Base-by-base conservation (phyloP, 1,139 yeast species). In the Debaryomyces coudertii region DNA sequence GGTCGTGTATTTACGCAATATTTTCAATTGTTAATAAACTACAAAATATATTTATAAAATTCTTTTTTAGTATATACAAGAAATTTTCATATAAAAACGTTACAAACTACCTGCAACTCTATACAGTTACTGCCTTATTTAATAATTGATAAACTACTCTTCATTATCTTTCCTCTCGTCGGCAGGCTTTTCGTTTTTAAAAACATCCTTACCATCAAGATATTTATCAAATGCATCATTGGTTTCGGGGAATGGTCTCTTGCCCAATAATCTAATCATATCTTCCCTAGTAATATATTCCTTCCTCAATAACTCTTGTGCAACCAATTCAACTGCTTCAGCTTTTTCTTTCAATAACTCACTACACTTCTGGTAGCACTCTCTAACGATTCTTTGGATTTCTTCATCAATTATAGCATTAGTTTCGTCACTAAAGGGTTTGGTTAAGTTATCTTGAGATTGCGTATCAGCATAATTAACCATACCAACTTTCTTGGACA, bases 211-310 rank as follows among this genome's bases (percentile, higher is more conserved):
- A 7, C 73, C 73, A 45, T 73, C 76, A 41, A 76, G 67, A 62
- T 93, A 93, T 65, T 92, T 90, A 67, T 90, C 96, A 71, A 92
- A 92, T 3, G 97, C 97, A 58, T 90, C 97, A 58, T 90, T 90
- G 55, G 82, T 82, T 62, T 90, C 97, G 5, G 88, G 86, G 77
- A 86, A 92, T 9, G 97, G 97, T 53, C 98, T 79, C 57, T 87
- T 86, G 1, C 98, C 98, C 44, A 92, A 75, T 44, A 92, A 67
- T 53, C 90, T 75, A 50, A 90, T 83, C 93, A 92, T 89, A 65
- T 92, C 98, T 54, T 87, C 93, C 64, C 97, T 81, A 2, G 95
- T 87, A 38, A 92, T 80, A 31, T 87, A 93, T 63, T 92, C 98
- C 64, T 90, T 92, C 49, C 75, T 72, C 55, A 92, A 73, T 50